Evolutionary conservation across 1,139 yeast genomes (phyloP).

Genomic region (Hyphopichia fennica): DNA sequence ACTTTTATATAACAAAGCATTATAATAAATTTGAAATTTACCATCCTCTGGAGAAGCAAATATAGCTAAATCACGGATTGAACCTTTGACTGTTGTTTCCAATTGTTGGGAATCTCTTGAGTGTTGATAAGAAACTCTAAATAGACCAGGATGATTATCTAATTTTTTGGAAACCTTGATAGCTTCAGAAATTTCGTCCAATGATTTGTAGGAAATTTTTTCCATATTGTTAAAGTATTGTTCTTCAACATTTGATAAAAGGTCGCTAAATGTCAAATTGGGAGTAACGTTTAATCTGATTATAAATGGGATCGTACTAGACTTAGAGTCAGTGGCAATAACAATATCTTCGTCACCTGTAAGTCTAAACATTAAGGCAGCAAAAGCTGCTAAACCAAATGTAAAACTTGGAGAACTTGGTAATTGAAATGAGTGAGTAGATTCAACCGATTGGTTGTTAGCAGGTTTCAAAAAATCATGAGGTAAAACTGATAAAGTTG

Average conservation of each 20-base stretch:
- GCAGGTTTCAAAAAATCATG: slow-evolving; percentile 82
- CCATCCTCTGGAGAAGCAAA: slow-evolving; percentile 35
- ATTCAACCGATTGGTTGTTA: slow-evolving; percentile 68
- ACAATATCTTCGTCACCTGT: slow-evolving; percentile 95
- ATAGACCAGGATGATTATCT: slow-evolving; percentile 63
- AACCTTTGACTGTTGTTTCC: slow-evolving; percentile 50
- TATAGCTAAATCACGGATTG: slow-evolving; percentile 64
- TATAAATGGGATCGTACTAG: slow-evolving; percentile 48
- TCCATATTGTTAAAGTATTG: slow-evolving; percentile 41
- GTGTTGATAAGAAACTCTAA: slow-evolving; percentile 63
- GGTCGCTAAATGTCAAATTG: slow-evolving; percentile 50
- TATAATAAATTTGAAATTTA: slow-evolving; percentile 55
- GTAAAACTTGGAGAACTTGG: slow-evolving; percentile 37
- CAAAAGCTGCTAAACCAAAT: slow-evolving; percentile 66
- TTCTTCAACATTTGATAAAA: slow-evolving; percentile 45
- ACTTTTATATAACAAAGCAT: slow-evolving; percentile 70
- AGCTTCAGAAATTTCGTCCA: slow-evolving; percentile 56
- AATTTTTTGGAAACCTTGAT: slow-evolving; percentile 50
- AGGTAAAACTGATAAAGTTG: slow-evolving; percentile 85
- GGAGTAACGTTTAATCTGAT: slow-evolving; percentile 62
- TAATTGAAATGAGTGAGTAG: slow-evolving; percentile 46
- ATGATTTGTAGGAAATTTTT: slow-evolving; percentile 43
- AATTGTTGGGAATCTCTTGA: slow-evolving; percentile 41
- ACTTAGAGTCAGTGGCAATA: slow-evolving; percentile 63
- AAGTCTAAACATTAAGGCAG: slow-evolving; percentile 70